Evolutionary conservation across 2,329 filamentous ascomycete species (phyloP), one percentile per base, ranked within the genome.

Genomic region (Onygenales sp.): DNA sequence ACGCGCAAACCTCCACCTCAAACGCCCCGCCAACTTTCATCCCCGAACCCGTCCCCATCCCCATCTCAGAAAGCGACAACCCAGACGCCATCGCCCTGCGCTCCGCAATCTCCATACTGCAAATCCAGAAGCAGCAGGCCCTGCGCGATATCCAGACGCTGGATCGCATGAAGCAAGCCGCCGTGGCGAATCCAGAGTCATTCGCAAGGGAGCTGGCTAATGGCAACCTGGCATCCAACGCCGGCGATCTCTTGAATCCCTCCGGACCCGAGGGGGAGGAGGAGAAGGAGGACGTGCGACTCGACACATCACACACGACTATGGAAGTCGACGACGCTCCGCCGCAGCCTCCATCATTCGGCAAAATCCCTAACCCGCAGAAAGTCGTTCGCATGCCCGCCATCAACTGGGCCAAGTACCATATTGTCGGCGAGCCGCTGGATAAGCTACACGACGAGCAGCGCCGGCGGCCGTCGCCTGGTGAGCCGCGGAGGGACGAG

Each of bases 391-490:
- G 91, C 42, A 89, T 85, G 72, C 92, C 92, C 7, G 86, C 88
- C 7, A 85, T 97, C 64, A 95, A 96, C 73, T 97, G 92, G 92
- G 82, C 84, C 10, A 91, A 95, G 65, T 97, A 97, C 68, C 88
- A 88, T 61, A 78, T 96, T n/a, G 83, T 93, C 2, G 91, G 89
- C 48, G 85, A 88, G 55, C 82, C 88, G 1, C 76, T 96, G 37
- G 89, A 96, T 68, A 87, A 84, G 66, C 75, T 96, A 58, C 91
- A 96, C 67, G 80, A 83, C 49, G 87, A 95, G 64, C 90, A 96
- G 70, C 72, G 84, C 51, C 71, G 74, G 48, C 79, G 81, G 52
- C 90, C 89, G 1, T 66, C 64, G 13, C 55, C 69, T 6, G 68
- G 71, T 8, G 74, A 72, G 63, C 59, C 73, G 61, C 52, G 67